Percentiles rank a stretch among this genome's conserved stretches.
Conservation (phyloP, 345 rosid genomes). For the Brassica cretica region DNA sequence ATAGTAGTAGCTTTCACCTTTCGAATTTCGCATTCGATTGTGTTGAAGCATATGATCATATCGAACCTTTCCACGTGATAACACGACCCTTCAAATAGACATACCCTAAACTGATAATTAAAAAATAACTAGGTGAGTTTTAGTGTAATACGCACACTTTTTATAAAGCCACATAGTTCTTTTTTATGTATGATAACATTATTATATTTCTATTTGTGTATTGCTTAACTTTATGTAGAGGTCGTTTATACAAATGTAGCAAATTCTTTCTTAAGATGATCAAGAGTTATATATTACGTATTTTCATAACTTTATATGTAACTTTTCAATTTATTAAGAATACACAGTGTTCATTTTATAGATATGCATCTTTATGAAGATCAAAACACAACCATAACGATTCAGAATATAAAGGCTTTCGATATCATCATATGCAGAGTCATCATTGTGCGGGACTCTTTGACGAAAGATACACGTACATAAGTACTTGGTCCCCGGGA, state of each 20-base stretch:
- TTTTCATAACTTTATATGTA: background rate
- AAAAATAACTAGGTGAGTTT: background rate
- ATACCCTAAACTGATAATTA: background rate
- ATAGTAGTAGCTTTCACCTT: background rate
- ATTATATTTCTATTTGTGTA: background rate
- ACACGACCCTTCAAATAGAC: background rate
- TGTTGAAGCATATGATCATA: background rate
- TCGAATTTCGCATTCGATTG: background rate
- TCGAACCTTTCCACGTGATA: slow-evolving; percentile 5
- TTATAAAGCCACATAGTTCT: background rate
- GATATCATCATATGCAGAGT: slow-evolving; percentile 10
- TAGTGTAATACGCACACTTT: background rate
- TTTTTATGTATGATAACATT: background rate
- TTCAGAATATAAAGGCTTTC: background rate
- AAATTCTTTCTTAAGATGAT: background rate
- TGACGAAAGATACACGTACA: background rate
- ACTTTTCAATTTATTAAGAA: background rate
- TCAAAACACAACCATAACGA: slow-evolving; percentile 10
- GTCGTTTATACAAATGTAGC: background rate
- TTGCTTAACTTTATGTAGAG: background rate
- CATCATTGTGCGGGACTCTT: slow-evolving; percentile 7
- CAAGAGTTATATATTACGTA: background rate
- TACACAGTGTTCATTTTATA: background rate
- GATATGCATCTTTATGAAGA: background rate
- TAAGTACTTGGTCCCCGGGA: slow-evolving; percentile 21